Evolutionary conservation across 371 early-diverging fungal genomes (phyloP), one percentile per base, ranked within the genome.

Genomic region (Mucor velutinosus): DNA sequence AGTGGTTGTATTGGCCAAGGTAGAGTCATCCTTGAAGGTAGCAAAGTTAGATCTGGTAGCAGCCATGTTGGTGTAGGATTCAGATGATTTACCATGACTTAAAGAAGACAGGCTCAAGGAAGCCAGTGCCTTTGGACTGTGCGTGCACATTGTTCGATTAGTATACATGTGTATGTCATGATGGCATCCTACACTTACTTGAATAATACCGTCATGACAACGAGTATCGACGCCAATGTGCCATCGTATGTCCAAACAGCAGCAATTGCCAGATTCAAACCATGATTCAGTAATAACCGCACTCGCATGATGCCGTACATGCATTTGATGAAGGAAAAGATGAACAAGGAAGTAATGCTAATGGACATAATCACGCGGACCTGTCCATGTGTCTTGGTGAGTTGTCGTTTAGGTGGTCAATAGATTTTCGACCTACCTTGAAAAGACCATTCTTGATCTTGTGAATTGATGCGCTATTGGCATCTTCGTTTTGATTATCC

Each of bases 241-340:
- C 67, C 65, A 25, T 67, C 68, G 58, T 60, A 72, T 19, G 68
- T 67, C 68, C 67, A 67, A 7, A 72, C 29, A 23, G 37, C n/a
- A 29, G 72, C 68, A 53, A 67, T 27, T 1, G 51, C 45, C 14
- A 63, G 32, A 14, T 45, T 72, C 37, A 55, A 23, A 3, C n/a
- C 32, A 8, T 30, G 27, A 11, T 67, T 43, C 30, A 51, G 30
- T n/a, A 67, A 23, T 15, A 72, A n/a, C 0, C 14, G 21, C 8
- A 11, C 23, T 67, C 72, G 32, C 25, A 64, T 33, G 7, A 64
- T 30, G 14, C 61, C 67, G 43, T 72, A 72, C 12, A 61, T 30
- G 25, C 51, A 61, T 35, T 67, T 72, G 12, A 72, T 64, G 10
- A 72, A n/a, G 1, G 62, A 43, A 30, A 72, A 72, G 21, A 67